phyloP scores from a whole-genome alignment of 2,329 filamentous ascomycete species.

The Neoscytalidium dimidiatum region DNA sequence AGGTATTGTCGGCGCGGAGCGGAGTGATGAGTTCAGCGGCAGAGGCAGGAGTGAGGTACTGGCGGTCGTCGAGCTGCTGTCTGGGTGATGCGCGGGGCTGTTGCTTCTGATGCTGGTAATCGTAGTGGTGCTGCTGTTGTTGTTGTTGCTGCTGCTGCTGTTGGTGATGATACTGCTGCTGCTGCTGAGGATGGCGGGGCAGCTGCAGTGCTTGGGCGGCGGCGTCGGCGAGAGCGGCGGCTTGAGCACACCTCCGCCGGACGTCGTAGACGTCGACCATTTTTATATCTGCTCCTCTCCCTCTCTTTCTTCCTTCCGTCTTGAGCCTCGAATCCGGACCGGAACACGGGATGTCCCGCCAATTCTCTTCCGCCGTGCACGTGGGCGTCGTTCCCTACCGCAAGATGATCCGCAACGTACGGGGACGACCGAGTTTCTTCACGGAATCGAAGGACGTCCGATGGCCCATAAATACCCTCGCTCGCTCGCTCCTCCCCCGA shows the following conservation, averaged over 20 bases:
- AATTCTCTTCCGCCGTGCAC: too few relatives aligned
- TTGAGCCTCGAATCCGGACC: background rate
- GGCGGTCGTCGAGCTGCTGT: background rate
- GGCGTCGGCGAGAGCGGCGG: background rate
- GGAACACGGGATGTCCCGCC: too few relatives aligned
- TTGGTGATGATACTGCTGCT: background rate
- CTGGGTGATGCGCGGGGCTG: background rate
- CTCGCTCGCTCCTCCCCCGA: background rate
- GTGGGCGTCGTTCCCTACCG: background rate
- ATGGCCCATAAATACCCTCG: background rate
- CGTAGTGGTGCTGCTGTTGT: background rate
- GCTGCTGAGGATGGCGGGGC: background rate
- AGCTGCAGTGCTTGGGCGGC: background rate
- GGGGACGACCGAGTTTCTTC: too few relatives aligned
- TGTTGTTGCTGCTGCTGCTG: background rate
- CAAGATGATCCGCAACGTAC: too few relatives aligned
- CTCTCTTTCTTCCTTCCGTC: background rate
- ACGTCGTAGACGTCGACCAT: slow-evolving; percentile 15
- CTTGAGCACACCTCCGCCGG: slow-evolving; percentile 5
- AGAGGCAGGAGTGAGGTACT: background rate
- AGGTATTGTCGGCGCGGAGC: slow-evolving; percentile 10
- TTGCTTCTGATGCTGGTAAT: background rate
- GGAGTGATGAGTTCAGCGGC: background rate
- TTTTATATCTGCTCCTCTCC: background rate
- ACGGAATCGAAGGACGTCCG: background rate